phyloP scores from a whole-genome alignment of 2,329 filamentous ascomycete genomes.

The Alternaria panax region DNA sequence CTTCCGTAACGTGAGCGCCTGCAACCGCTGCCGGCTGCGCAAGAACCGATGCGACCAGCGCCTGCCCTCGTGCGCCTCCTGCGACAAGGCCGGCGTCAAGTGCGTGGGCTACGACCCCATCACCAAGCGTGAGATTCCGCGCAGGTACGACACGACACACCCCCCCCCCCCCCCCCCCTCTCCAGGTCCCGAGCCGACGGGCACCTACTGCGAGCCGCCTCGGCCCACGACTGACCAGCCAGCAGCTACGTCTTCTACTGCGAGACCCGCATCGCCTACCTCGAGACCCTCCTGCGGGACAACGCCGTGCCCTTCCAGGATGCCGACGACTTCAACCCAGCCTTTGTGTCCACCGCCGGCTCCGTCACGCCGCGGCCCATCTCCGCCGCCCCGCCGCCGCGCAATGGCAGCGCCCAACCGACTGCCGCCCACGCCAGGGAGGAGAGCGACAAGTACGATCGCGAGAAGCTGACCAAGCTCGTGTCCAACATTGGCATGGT shows the following conservation, averaged over 20 bases:
- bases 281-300: conserved; percentile 76
- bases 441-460: conserved; percentile 62
- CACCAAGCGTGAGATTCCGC: conserved; percentile 92
- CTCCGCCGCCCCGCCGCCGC: conserved; percentile 26
- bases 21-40: conserved; percentile 83
- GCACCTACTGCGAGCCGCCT: conserved; percentile 6
- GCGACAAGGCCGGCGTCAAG: conserved; percentile 88
- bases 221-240: conserved; percentile 16
- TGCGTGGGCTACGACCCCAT: conserved; percentile 97
- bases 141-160: conserved; percentile 66
- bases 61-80: conserved; percentile 87
- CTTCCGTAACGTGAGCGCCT: conserved; percentile 76
- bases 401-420: conserved; percentile 30
- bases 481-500: conserved; percentile 77
- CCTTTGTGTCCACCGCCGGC: conserved; percentile 49
- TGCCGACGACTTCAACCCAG: conserved; percentile 67
- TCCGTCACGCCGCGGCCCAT: conserved; percentile 16
- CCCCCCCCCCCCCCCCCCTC: too few species aligned
- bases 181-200: too few species aligned
- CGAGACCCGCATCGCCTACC: conserved; percentile 82
- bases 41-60: conserved; percentile 97
- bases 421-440: conserved; percentile 28
- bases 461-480: conserved; percentile 69
- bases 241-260: conserved; percentile 90
- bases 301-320: conserved; percentile 76